Evolutionary conservation across 352 stramenopile species (phyloP), one percentile per base, ranked within the genome.

Genomic region (Stephanocyclus meneghinianus): DNA sequence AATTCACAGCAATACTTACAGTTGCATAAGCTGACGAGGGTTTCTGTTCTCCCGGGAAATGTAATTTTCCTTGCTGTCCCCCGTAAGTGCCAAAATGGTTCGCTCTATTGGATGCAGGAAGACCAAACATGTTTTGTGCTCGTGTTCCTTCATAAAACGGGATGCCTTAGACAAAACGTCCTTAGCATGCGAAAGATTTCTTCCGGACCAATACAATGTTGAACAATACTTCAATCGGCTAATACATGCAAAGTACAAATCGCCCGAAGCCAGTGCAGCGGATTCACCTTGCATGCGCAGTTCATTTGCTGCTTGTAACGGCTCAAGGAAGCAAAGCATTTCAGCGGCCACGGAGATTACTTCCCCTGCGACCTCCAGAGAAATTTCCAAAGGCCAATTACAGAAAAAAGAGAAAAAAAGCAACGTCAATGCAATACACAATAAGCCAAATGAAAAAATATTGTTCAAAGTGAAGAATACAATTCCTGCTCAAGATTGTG

Each of bases 321-420:
- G 55, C 55, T 63, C 55, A 11, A 63, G 1, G 21, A 29, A 44
- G n/a, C 21, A 40, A 18, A 18, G 26, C 11, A 47, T 18, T 44
- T 63, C 55, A 21, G 30, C 16, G 8, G 40, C 16, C 55, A 15
- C 55, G 29, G 3, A 2, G 10, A 63, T 2, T 11, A 44, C 55
- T 44, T 63, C 26, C n/a, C 55, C 55, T 30, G 55, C 55, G 7
- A 18, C 32, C 30, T 63, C 55, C n/a, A n/a, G n/a, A n/a, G n/a
- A n/a, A n/a, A n/a, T n/a, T n/a, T n/a, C n/a, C n/a, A n/a, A n/a
- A n/a, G n/a, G n/a, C n/a, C n/a, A n/a, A n/a, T n/a, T n/a, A n/a
- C n/a, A n/a, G n/a, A n/a, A n/a, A n/a, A n/a, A n/a, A n/a, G n/a
- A n/a, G n/a, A n/a, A n/a, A n/a, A n/a, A n/a, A n/a, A n/a, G n/a